These are phyloP conservation scores for Massariosphaeria phaeospora DNA, from an alignment of 495 filamentous ascomycete species.

Conservation along the genomic window DNA sequence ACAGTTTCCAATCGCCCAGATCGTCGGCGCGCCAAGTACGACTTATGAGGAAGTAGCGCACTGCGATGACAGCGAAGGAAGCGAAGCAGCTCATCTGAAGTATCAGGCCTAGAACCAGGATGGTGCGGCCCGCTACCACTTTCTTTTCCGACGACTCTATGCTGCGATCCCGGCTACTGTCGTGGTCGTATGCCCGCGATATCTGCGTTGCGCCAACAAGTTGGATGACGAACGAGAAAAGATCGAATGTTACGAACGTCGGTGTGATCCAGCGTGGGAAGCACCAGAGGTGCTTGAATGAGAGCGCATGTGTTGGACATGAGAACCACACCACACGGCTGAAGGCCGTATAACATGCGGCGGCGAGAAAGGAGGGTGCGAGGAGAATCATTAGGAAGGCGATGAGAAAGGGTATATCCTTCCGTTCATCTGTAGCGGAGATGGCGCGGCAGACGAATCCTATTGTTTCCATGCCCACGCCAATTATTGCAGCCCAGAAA, in stretches of 20 bases:
- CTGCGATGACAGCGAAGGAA: conserved; percentile 21
- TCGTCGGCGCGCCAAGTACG: conserved; percentile 3
- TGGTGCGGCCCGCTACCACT: conserved; percentile 9
- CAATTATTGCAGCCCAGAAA: conserved; percentile 23
- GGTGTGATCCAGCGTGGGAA: conserved; percentile 24
- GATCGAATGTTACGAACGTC: conserved; percentile 24
- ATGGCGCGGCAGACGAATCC: conserved; percentile 23
- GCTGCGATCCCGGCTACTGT: conserved; percentile 1
- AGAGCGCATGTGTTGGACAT: conserved; percentile 9
- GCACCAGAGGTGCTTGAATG: conserved; percentile 24
- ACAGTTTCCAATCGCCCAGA: conserved; percentile 27
- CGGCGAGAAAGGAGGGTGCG: conserved; percentile 26
- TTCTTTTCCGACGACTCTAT: conserved; percentile 20
- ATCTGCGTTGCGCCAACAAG: conserved; percentile 15
- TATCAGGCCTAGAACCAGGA: conserved; percentile 22
- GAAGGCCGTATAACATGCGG: conserved; percentile 27
- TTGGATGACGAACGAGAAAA: conserved; percentile 24
- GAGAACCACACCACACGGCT: conserved; percentile 25
- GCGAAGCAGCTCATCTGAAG: conserved; percentile 20
- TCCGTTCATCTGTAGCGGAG: conserved; percentile 17
- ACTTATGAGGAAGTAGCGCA: conserved; percentile 18
- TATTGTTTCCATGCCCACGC: conserved; percentile 13
- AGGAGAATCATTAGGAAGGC: conserved; percentile 25
- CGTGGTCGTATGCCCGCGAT: conserved; percentile 13
- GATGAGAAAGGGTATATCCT: conserved; percentile 21